These are phyloP conservation scores for Tanacetum coccineum DNA, from an alignment of 129 eudicot species.

Conservation along the genomic window DNA sequence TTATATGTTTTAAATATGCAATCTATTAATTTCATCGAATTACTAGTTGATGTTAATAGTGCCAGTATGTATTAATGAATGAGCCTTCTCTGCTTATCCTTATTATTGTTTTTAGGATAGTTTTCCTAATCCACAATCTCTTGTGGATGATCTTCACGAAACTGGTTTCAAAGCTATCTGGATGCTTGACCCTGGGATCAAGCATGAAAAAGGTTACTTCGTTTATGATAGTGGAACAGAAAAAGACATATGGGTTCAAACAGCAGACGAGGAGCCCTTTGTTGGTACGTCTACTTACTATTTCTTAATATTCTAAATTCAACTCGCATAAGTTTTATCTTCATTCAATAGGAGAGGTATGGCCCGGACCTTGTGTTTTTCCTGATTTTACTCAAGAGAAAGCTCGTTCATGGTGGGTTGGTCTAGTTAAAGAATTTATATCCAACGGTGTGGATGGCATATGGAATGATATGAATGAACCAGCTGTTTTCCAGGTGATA, in stretches of 20 bases:
- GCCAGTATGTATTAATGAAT: not conserved
- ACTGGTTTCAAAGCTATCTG: slow-evolving; percentile 89
- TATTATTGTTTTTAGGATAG: slow-evolving; percentile 48
- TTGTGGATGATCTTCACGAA: slow-evolving; percentile 65
- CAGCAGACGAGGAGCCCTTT: slow-evolving; percentile 65
- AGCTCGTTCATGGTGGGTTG: slow-evolving; percentile 93
- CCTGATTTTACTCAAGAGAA: slow-evolving; percentile 87
- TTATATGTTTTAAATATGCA: not conserved
- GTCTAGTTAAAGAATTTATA: slow-evolving; percentile 70
- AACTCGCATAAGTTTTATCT: slow-evolving; percentile 18
- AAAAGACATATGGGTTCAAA: slow-evolving; percentile 72
- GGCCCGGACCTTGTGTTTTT: slow-evolving; percentile 99
- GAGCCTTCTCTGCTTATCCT: not conserved
- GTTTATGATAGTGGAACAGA: slow-evolving; percentile 84
- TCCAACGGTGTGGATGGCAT: slow-evolving; percentile 93
- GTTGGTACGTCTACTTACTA: slow-evolving; percentile 41
- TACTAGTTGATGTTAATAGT: not conserved
- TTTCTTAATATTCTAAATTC: not conserved
- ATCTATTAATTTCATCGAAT: not conserved
- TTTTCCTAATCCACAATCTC: slow-evolving; percentile 69
- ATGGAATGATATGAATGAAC: slow-evolving; percentile 99
- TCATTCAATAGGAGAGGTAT: slow-evolving; percentile 67
- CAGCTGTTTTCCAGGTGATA: slow-evolving; percentile 82
- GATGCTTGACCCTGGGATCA: slow-evolving; percentile 99
- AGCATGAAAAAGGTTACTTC: slow-evolving; percentile 70